A percentile compares a stretch with the other conserved stretches of the same genome.
Evolutionary conservation across 1,284 basidiomycete genomes (phyloP).

Genomic region (Xerocomus minutiporus): DNA sequence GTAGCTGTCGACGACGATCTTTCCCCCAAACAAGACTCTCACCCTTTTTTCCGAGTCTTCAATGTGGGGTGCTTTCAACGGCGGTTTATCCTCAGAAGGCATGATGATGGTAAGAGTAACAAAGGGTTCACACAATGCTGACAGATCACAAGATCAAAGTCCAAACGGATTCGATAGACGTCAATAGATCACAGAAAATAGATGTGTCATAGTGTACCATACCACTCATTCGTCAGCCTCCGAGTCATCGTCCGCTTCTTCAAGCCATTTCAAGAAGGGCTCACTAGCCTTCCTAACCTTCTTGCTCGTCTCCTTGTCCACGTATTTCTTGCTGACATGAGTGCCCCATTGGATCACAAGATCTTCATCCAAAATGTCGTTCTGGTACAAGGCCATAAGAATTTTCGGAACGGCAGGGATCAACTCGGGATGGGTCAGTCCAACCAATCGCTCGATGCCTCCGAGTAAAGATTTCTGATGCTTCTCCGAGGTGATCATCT

Average conservation of each 20-base stretch:
- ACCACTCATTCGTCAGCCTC: conserved; percentile 13
- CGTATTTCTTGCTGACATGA: conserved; percentile 97
- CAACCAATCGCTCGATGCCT: conserved; percentile 82
- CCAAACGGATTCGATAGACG: conserved; percentile 2
- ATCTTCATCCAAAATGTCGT: conserved; percentile 90
- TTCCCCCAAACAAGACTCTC: conserved; percentile 48
- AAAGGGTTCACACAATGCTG: background rate
- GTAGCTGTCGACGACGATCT: conserved; percentile 50
- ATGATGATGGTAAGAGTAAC: conserved; percentile 3
- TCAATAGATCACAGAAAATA: conserved; percentile 14
- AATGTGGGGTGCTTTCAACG: conserved; percentile 36
- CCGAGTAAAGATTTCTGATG: conserved; percentile 94
- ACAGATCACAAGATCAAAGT: background rate
- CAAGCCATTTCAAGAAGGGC: conserved; percentile 84
- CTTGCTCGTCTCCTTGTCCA: conserved; percentile 93
- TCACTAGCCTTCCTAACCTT: conserved; percentile 93
- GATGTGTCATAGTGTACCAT: background rate
- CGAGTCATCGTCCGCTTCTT: conserved; percentile 48
- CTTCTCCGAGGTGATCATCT: conserved; percentile 83
- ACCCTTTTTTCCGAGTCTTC: conserved; percentile 49
- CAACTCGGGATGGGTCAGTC: conserved; percentile 64
- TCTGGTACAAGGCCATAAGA: conserved; percentile 93
- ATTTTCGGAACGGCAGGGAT: conserved; percentile 78
- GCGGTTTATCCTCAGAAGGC: conserved; percentile 23
- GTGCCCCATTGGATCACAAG: conserved; percentile 92